phyloP scores from a whole-genome alignment of 2,329 filamentous ascomycete species.

The Venturiaceae sp. region DNA sequence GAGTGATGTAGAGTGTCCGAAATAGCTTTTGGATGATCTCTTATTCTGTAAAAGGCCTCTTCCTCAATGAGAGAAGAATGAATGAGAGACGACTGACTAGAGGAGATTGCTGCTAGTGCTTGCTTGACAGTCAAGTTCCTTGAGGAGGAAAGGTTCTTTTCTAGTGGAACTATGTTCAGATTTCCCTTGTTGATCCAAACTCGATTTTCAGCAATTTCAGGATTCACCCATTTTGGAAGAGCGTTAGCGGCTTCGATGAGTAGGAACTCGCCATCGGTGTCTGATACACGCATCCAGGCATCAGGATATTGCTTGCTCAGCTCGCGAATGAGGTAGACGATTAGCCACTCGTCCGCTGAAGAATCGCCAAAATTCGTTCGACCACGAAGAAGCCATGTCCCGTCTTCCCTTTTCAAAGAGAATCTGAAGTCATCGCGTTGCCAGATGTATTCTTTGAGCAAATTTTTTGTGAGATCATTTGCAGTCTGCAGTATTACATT shows the following conservation, averaged over 20 bases:
- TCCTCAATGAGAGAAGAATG: slow-evolving; percentile 68
- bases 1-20: slow-evolving; percentile 66
- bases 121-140: slow-evolving; percentile 50
- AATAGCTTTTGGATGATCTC: slow-evolving; percentile 74
- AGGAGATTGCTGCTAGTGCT: slow-evolving; percentile 52
- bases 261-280: slow-evolving; percentile 91
- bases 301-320: slow-evolving; percentile 62
- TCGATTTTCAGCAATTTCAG: slow-evolving; percentile 77
- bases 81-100: slow-evolving; percentile 49
- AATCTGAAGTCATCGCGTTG: slow-evolving; percentile 77
- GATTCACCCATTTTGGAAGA: slow-evolving; percentile 82
- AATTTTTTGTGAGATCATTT: slow-evolving; percentile 48
- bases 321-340: slow-evolving; percentile 81
- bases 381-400: slow-evolving; percentile 56
- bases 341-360: slow-evolving; percentile 94
- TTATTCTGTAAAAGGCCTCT: slow-evolving; percentile 83
- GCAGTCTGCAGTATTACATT: slow-evolving; percentile 63
- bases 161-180: slow-evolving; percentile 59
- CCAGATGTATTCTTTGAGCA: slow-evolving; percentile 89
- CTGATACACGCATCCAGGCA: slow-evolving; percentile 73
- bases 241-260: slow-evolving; percentile 87
- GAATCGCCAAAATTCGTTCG: slow-evolving; percentile 85
- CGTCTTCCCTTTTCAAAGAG: slow-evolving; percentile 49
- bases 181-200: slow-evolving; percentile 79
- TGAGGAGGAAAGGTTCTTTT: slow-evolving; percentile 17